Percentiles rank a stretch among this genome's conserved stretches.
phyloP scores from a whole-genome alignment of 192 early-diverging fungal genomes.

The Dimargaris xerosporica region DNA sequence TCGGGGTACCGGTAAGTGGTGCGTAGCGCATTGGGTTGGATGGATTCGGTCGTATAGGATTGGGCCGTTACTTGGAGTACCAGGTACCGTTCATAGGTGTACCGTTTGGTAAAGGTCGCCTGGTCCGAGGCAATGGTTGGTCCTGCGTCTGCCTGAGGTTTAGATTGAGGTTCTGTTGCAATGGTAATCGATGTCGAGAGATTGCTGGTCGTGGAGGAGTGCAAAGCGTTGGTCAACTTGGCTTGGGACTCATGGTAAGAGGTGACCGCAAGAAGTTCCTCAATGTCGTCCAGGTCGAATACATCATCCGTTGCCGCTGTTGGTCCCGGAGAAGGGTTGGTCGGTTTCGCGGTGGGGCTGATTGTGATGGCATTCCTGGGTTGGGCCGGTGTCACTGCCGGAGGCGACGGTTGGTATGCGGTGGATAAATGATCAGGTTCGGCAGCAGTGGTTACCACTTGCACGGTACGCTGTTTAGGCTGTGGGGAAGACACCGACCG shows the following conservation, averaged over 20 bases:
- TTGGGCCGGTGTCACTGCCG: background rate
- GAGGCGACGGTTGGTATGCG: too few species aligned
- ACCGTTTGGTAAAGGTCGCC: background rate
- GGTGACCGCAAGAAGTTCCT: background rate
- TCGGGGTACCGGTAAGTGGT: constrained; percentile 9
- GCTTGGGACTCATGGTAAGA: constrained; percentile 10
- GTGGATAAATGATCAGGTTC: too few species aligned
- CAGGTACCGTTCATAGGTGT: constrained; percentile 19
- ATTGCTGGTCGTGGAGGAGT: background rate
- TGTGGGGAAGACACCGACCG: too few species aligned
- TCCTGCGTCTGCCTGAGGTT: background rate
- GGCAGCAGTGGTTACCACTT: too few species aligned
- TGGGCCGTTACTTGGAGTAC: constrained; percentile 22
- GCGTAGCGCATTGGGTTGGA: background rate
- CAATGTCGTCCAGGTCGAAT: constrained; percentile 19
- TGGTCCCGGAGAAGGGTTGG: background rate
- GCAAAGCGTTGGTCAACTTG: background rate
- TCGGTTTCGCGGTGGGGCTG: background rate
- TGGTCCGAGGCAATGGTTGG: background rate
- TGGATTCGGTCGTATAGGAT: background rate
- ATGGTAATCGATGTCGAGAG: background rate
- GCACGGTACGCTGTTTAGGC: too few species aligned
- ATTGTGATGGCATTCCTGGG: background rate
- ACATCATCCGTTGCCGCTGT: background rate
- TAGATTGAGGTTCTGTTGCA: background rate